Evolutionary conservation across 306 rosid species (phyloP).

Genomic region (Herpetospermum pedunculosum): DNA sequence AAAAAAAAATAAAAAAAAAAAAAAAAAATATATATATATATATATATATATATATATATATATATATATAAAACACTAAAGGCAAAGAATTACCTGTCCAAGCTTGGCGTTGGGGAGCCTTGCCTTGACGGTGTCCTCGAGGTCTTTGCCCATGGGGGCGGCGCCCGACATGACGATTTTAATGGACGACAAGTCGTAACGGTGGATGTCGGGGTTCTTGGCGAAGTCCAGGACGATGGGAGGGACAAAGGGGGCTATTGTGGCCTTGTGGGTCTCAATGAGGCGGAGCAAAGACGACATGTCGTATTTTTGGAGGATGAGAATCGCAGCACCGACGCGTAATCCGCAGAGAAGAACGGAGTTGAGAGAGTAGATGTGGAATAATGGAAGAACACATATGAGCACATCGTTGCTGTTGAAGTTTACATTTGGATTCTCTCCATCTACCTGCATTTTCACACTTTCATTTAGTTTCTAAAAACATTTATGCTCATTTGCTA

Average conservation of each 20-base stretch:
- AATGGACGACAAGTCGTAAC: constrained; percentile 48
- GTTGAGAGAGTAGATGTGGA: constrained; percentile 70
- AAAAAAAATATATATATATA: not conserved
- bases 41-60: too few species aligned
- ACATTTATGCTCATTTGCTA: too few species aligned
- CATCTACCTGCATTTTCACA: constrained; percentile 36
- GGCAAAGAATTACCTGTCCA: constrained; percentile 75
- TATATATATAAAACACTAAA: too few species aligned
- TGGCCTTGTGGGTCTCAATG: constrained; percentile 32
- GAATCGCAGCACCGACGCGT: constrained; percentile 50
- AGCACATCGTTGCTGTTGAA: constrained; percentile 36
- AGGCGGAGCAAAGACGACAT: constrained; percentile 29
- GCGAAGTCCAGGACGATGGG: constrained; percentile 56
- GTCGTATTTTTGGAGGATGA: constrained; percentile 58
- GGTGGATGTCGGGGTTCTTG: constrained; percentile 26
- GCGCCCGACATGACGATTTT: constrained; percentile 54
- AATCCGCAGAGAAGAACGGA: constrained; percentile 61
- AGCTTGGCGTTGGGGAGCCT: constrained; percentile 59
- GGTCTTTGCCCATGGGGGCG: constrained; percentile 67
- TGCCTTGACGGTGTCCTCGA: constrained; percentile 39
- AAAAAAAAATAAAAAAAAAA: not conserved
- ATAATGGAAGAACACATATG: constrained; percentile 53
- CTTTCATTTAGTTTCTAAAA: too few species aligned
- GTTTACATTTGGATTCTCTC: constrained; percentile 66
- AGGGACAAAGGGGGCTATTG: constrained; percentile 45